Evolutionary conservation across 2,329 filamentous ascomycete species (phyloP).

Genomic region (Macrophomina phaseolina): DNA sequence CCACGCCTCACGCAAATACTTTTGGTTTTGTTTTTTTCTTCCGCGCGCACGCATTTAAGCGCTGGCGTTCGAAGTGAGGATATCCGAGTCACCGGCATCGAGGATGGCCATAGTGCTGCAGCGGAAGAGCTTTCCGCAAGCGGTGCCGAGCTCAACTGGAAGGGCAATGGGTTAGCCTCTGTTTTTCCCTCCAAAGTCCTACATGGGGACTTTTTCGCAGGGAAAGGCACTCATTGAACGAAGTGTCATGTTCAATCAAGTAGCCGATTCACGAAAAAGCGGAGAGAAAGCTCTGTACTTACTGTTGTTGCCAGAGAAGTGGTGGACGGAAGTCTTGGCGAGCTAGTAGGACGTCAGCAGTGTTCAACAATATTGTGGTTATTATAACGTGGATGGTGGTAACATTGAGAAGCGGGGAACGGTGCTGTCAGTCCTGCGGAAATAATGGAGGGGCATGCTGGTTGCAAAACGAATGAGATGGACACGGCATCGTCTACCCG

Average conservation of each 20-base stretch:
- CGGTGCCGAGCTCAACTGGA: conserved; percentile 95
- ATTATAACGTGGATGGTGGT: no score
- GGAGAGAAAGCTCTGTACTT: conserved; percentile 60
- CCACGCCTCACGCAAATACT: not conserved
- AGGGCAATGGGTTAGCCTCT: conserved; percentile 61
- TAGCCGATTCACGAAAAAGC: not conserved
- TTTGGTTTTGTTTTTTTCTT: not conserved
- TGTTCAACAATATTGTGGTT: no score
- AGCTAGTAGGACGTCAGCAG: conserved; percentile 45
- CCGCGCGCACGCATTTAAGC: conserved; percentile 41
- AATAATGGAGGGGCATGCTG: no score
- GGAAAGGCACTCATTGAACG: conserved; percentile 56
- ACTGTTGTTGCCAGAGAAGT: conserved; percentile 98
- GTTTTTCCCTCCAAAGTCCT: conserved; percentile 86
- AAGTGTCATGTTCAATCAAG: conserved; percentile 23
- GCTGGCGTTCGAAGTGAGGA: conserved; percentile 73
- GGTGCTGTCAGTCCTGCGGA: no score
- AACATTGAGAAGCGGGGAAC: no score
- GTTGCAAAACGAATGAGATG: no score
- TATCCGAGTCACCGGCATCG: conserved; percentile 96
- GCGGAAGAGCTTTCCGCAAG: conserved; percentile 98
- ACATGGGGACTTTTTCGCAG: conserved; percentile 84
- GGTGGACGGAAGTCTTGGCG: conserved; percentile 93
- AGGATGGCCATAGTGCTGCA: conserved; percentile 97
- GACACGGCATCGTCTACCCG: no score